Evolutionary conservation across 495 filamentous ascomycete species (phyloP), one percentile per base, ranked within the genome.

Genomic region (Penicillium fimorum): DNA sequence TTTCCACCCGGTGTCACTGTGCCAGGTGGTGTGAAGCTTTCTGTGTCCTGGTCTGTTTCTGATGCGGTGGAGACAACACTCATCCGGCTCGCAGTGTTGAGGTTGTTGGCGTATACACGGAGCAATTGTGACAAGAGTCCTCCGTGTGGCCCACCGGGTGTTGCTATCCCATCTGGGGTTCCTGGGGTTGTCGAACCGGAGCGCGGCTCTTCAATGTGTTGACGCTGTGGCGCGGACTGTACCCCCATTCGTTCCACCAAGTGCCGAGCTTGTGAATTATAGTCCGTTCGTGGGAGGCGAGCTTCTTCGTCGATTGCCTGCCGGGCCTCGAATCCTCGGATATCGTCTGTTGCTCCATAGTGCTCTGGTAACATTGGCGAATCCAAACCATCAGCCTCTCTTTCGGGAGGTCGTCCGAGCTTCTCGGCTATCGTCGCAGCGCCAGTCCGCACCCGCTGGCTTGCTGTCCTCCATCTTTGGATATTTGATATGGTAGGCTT

Each of bases 281-380:
- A 57, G 18, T 62, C 58, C 8, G 48, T 47, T 5, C 45, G 51
- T 0, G 41, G 32, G 10, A 65, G 37, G 2, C 48, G 43, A 0
- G 57, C 41, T 47, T 63, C 66, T 37, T 65, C 62, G 18, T 68
- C 63, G 0, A 41, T 37, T 25, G 62, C 58, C 18, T 54, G 54
- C 25, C 62, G 64, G 15, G 55, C 66, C 18, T 50, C 37, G 25
- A 44, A 63, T n/a, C 62, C 59, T 30, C 46, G 50, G 8, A 70
- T 48, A 37, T 72, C 70, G 24, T 72, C 70, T 0, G 60, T 66
- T 12, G 68, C 68, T 2, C 63, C 68, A 29, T 67, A 70, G 24
- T 58, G 46, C 29, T 72, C 70, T 9, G 70, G 64, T 9, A 56
- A 55, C 11, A 61, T 54, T n/a, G 57, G 53, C 0, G 62, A 55